Conservation (phyloP, 1,139 yeast species). For the Meyerozyma carpophila region DNA sequence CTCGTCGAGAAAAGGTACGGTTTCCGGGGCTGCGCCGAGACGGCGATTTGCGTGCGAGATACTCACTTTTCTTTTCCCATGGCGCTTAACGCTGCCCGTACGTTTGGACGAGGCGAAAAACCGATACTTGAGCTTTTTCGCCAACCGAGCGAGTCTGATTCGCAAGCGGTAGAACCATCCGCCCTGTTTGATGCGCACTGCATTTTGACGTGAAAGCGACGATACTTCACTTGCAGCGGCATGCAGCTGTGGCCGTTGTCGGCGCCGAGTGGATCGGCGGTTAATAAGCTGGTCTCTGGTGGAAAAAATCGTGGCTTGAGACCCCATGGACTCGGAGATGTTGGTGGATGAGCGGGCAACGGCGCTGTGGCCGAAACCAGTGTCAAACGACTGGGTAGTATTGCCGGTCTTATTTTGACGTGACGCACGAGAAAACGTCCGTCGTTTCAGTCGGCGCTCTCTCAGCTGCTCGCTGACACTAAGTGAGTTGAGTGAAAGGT, state of each 20-base stretch:
- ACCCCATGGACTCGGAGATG: slow-evolving; percentile 15
- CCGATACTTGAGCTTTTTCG: not conserved
- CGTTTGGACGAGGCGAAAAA: slow-evolving; percentile 1
- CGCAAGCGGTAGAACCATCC: slow-evolving; percentile 6
- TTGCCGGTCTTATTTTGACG: not conserved
- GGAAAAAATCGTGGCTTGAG: slow-evolving; percentile 44
- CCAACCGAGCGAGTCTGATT: slow-evolving; percentile 4
- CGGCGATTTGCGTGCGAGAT: not conserved
- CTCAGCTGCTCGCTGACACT: slow-evolving; percentile 7
- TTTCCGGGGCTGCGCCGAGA: not conserved
- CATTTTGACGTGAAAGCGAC: not conserved
- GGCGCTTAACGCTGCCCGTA: not conserved
- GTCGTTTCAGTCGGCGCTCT: not conserved
- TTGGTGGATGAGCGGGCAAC: not conserved
- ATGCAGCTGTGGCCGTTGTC: not conserved
- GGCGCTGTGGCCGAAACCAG: not conserved
- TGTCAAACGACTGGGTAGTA: not conserved
- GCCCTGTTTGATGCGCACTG: slow-evolving; percentile 3
- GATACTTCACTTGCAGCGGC: not conserved
- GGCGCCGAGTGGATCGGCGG: not conserved
- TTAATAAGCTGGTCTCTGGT: slow-evolving; percentile 18
- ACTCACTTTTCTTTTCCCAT: not conserved
- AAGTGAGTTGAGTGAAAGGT: slow-evolving; percentile 21
- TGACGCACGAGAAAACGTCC: not conserved
- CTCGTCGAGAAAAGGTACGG: not conserved